Conservation (phyloP, 345 rosid species). For the Noccaea caerulescens region DNA sequence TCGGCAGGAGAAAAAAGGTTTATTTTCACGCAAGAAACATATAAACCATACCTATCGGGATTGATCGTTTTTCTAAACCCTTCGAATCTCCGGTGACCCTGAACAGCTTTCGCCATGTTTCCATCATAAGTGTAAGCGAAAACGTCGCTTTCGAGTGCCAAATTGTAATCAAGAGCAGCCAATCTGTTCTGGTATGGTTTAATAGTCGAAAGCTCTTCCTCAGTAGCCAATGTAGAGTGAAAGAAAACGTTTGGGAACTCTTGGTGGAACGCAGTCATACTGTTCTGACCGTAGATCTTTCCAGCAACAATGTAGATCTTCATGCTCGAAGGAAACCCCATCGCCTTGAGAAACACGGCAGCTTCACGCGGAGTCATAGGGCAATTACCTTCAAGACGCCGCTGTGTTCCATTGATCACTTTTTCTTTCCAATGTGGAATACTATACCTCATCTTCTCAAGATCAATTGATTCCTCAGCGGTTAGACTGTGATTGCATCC, state of each 20-base stretch:
- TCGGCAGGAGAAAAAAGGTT: neutral
- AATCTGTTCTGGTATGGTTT: conserved; percentile 55
- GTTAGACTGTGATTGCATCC: conserved; percentile 74
- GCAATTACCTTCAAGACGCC: conserved; percentile 57
- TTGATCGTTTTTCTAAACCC: conserved; percentile 72
- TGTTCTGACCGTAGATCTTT: conserved; percentile 59
- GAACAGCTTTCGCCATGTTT: conserved; percentile 82
- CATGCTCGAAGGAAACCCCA: conserved; percentile 63
- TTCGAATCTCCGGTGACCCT: conserved; percentile 69
- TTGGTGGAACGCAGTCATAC: conserved; percentile 49
- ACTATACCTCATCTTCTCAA: conserved; percentile 50
- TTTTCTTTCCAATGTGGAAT: conserved; percentile 69
- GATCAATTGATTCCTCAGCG: conserved; percentile 49
- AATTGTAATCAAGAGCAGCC: conserved; percentile 70
- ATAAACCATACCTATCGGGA: conserved; percentile 60
- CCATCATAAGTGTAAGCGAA: conserved; percentile 74
- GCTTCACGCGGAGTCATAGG: conserved; percentile 81
- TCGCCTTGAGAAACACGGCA: conserved; percentile 69
- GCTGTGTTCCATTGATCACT: conserved; percentile 51
- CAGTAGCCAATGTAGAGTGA: conserved; percentile 60
- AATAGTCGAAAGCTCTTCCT: conserved; percentile 56
- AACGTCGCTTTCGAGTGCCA: conserved; percentile 67
- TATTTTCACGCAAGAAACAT: neutral
- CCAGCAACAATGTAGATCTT: conserved; percentile 77
- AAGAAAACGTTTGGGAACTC: conserved; percentile 59